Conservation (phyloP, 176 grass and related monocot species). For the Eleusine indica region DNA sequence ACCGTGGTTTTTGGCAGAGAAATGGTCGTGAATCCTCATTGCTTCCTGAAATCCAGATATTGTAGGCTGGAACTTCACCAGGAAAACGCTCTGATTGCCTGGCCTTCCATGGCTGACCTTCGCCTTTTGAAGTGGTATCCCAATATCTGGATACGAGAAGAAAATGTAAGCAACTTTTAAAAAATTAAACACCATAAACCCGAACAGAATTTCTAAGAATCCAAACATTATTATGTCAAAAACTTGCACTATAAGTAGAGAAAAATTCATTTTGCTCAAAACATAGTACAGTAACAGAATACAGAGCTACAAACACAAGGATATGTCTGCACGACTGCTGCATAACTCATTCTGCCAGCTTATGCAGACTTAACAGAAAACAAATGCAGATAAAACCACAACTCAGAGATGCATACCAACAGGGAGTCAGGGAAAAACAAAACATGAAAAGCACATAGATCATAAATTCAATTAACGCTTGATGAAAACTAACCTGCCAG, state of each 20-base stretch:
- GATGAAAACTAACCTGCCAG: constrained; percentile 64
- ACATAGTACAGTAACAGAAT: not conserved
- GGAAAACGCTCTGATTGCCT: constrained; percentile 57
- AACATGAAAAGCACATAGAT: constrained; percentile 3
- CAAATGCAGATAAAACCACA: not conserved
- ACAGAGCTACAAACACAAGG: not conserved
- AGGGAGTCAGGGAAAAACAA: not conserved
- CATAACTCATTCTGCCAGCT: not conserved
- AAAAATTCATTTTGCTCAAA: constrained; percentile 20
- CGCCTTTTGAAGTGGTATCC: constrained; percentile 50
- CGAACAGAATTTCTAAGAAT: not conserved
- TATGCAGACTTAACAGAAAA: not conserved
- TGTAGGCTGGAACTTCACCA: constrained; percentile 64
- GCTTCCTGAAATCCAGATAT: constrained; percentile 90
- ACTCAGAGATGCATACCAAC: constrained; percentile 3
- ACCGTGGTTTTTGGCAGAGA: constrained; percentile 54
- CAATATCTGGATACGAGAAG: constrained; percentile 51
- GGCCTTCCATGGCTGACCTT: constrained; percentile 58
- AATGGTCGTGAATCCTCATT: constrained; percentile 54
- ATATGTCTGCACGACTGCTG: not conserved
- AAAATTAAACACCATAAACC: not conserved
- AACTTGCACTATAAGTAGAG: not conserved
- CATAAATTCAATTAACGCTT: constrained; percentile 26
- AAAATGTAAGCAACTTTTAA: constrained; percentile 27
- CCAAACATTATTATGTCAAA: constrained; percentile 4